A percentile compares a stretch with the other conserved stretches of the same genome.
These are phyloP conservation scores for Gardenia jasminoides DNA, from an alignment of 257 asterid genomes.

Conservation along the genomic window DNA sequence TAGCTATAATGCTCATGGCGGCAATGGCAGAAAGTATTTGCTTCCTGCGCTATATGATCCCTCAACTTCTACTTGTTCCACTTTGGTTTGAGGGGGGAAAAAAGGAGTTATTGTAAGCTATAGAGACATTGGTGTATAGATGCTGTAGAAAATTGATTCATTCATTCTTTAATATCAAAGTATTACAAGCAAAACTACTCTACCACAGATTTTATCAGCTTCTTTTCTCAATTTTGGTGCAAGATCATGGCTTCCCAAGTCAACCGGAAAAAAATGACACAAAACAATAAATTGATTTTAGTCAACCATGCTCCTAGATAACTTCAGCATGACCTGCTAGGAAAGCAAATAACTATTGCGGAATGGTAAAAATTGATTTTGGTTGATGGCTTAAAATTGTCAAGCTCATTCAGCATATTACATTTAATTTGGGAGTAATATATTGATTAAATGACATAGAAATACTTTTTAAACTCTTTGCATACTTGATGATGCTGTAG, in stretches of 20 bases:
- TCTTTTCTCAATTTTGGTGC: not conserved
- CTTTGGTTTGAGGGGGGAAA: not conserved
- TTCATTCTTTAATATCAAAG: not conserved
- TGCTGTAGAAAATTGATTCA: not conserved
- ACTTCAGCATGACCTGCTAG: not conserved
- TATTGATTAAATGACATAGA: too few species aligned
- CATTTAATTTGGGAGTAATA: too few species aligned
- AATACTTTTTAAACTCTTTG: too few species aligned
- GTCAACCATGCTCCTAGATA: not conserved
- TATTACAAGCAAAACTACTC: not conserved
- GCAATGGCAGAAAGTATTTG: slow-evolving; percentile 30
- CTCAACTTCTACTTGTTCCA: slow-evolving; percentile 10
- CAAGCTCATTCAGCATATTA: too few species aligned
- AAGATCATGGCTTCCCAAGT: not conserved
- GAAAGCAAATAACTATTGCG: too few species aligned
- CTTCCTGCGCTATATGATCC: slow-evolving; percentile 47
- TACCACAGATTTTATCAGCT: not conserved
- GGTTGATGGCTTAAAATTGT: too few species aligned
- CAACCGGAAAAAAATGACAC: not conserved
- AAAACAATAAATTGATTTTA: not conserved
- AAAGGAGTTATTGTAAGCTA: not conserved
- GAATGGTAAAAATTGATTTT: too few species aligned
- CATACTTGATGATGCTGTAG: too few species aligned
- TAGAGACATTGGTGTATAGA: not conserved
- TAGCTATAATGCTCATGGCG: slow-evolving; percentile 40